phyloP scores from a whole-genome alignment of 2,329 filamentous ascomycete species.

The Aspergillus ruber region DNA sequence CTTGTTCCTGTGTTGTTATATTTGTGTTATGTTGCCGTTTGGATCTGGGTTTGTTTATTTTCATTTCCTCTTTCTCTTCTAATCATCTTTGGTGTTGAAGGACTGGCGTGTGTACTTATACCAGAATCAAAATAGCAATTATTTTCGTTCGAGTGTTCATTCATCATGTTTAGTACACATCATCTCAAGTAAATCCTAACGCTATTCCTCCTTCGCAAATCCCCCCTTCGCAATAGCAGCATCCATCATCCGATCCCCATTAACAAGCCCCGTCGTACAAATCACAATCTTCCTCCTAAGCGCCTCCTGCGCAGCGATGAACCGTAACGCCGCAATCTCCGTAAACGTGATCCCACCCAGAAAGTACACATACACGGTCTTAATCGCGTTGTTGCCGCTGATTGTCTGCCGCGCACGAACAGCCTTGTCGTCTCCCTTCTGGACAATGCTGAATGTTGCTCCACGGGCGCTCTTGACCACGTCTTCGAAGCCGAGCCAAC shows the following conservation, averaged over 20 bases:
- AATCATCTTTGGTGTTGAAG: too few species aligned
- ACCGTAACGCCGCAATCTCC: slow-evolving; percentile 88
- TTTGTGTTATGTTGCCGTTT: slow-evolving; percentile 7
- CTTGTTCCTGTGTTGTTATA: slow-evolving; percentile 5
- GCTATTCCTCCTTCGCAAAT: slow-evolving; percentile 43
- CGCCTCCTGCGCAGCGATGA: slow-evolving; percentile 79
- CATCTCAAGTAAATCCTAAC: too few species aligned
- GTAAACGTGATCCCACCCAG: slow-evolving; percentile 95
- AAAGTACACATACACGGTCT: slow-evolving; percentile 94
- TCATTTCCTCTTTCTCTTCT: too few species aligned
- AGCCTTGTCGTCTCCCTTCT: slow-evolving; percentile 89
- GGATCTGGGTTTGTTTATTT: too few species aligned
- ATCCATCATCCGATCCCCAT: slow-evolving; percentile 82
- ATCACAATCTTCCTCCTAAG: slow-evolving; percentile 78
- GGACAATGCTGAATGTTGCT: slow-evolving; percentile 82
- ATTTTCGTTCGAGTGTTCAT: too few species aligned
- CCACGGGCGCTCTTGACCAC: slow-evolving; percentile 80
- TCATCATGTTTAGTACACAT: too few species aligned
- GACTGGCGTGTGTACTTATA: too few species aligned
- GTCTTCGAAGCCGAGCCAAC: slow-evolving; percentile 92
- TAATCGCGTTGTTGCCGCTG: slow-evolving; percentile 66
- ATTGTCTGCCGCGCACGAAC: slow-evolving; percentile 78
- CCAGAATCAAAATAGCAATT: too few species aligned
- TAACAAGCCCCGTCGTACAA: slow-evolving; percentile 86
- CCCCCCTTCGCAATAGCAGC: slow-evolving; percentile 68